Base-by-base conservation (phyloP, 192 early-diverging fungal genomes). In the Coemansia sp. region DNA sequence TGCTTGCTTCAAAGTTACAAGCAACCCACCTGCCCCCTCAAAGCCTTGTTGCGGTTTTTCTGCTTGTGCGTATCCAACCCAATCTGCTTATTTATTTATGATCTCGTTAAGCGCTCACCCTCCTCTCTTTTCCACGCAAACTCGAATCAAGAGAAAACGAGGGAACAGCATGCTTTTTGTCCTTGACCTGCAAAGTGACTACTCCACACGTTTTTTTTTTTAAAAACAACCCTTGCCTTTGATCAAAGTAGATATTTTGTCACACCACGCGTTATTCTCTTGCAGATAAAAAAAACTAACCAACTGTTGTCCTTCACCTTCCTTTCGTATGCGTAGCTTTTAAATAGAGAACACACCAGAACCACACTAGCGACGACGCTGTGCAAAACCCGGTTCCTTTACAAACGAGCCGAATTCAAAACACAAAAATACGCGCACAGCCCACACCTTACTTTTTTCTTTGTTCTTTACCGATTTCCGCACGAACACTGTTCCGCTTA, bases 401-500 rank as follows among this genome's bases (percentile, higher is more conserved):
- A 19, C 14, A 52, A 52, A 25, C 13, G 23, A 52, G 6, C 20
- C 23, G 22, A 23, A 52, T 14, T 14, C 23, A 52, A 52, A 52
- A 52, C 42, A 45, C 15, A 13, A 52, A 48, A 50, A 25, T 11
- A 20, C 22, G 49, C 49, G 23, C 49, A 52, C 45, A 48, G 45
- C 19, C 19, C 45, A 48, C 49, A 9, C n/a, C 46, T 19, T 19
- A 11, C n/a, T 48, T 20, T 19, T 48, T 48, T 48, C 19, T 20
- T 19, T 46, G n/a, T 15, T 25, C 23, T 52, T 52, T 52, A 52
- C 49, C 49, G 22, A 52, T 52, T 52, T 52, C 49, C 49, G 49
- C 49, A 52, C 22, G 23, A 25, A 25, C 49, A 52, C 22, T 52
- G 49, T 52, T 52, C 49, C 49, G 49, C 55, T 36, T 36, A 35